Percentiles rank a stretch among this genome's conserved stretches.
Conservation (phyloP, 2,329 filamentous ascomycete species). For the Fonsecaea nubica region DNA sequence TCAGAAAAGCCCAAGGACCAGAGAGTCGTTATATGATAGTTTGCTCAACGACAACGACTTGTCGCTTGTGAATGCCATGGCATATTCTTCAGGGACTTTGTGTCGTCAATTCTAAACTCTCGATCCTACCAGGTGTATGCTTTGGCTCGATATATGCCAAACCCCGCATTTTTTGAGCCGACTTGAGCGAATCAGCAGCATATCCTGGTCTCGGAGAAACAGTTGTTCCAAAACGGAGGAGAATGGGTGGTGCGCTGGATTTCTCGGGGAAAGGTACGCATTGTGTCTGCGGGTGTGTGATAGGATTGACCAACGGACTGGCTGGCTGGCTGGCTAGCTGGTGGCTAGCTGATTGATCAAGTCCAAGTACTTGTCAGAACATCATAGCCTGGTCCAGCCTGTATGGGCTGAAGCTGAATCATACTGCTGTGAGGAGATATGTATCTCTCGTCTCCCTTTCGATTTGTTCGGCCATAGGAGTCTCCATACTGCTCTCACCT, state of each 20-base stretch:
- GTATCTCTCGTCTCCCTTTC: too few relatives aligned
- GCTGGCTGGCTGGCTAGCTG: too few relatives aligned
- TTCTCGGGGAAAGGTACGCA: slow-evolving; percentile 7
- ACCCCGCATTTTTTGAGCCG: slow-evolving; percentile 15
- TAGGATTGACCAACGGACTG: not conserved
- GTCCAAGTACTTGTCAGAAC: too few relatives aligned
- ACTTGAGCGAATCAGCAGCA: not conserved
- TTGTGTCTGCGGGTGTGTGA: not conserved
- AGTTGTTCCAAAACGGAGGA: slow-evolving; percentile 8
- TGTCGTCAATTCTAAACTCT: slow-evolving; percentile 6
- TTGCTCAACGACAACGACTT: not conserved
- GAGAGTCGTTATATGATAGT: slow-evolving; percentile 8
- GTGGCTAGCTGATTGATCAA: too few relatives aligned
- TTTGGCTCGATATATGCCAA: not conserved
- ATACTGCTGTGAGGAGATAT: too few relatives aligned
- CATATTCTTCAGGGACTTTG: not conserved
- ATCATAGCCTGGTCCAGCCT: too few relatives aligned
- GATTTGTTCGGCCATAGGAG: too few relatives aligned
- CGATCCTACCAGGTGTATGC: slow-evolving; percentile 1
- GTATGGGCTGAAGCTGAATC: too few relatives aligned
- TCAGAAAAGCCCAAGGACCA: not conserved
- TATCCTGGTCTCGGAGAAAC: slow-evolving; percentile 13
- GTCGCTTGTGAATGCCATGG: slow-evolving; percentile 13
- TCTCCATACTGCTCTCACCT: too few relatives aligned
- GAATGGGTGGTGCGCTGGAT: slow-evolving; percentile 9